phyloP scores from a whole-genome alignment of 140 eudicot genomes.

The Stevia rebaudiana region DNA sequence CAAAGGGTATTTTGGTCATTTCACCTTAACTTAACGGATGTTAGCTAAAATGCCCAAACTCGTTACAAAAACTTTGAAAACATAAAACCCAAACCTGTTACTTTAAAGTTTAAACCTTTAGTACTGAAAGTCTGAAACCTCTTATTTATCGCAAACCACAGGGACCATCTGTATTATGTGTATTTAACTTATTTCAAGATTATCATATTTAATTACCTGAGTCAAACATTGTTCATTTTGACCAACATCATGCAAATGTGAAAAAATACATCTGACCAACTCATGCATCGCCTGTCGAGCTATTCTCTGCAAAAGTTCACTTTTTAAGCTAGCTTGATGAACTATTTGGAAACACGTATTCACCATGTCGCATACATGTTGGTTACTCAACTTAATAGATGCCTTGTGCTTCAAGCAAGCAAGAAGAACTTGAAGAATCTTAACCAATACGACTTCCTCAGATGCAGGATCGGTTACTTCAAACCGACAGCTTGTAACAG shows the following conservation, averaged over 20 bases:
- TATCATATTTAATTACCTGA: conserved; percentile 20
- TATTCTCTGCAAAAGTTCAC: conserved; percentile 70
- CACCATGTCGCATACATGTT: conserved; percentile 78
- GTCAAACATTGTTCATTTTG: background rate
- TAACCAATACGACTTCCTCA: conserved; percentile 77
- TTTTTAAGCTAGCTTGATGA: conserved; percentile 70
- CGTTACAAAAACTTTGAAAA: too few relatives aligned
- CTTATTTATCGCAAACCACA: too few relatives aligned
- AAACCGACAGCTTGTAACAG: conserved; percentile 75
- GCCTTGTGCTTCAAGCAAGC: conserved; percentile 76
- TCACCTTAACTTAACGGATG: too few relatives aligned
- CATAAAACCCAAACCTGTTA: too few relatives aligned
- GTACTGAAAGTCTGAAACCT: too few relatives aligned
- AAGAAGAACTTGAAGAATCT: conserved; percentile 72
- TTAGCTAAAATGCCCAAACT: too few relatives aligned
- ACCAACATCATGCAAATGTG: conserved; percentile 53
- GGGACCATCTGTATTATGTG: too few relatives aligned
- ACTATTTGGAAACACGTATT: conserved; percentile 75
- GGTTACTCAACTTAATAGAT: conserved; percentile 63
- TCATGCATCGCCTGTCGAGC: conserved; percentile 83
- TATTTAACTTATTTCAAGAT: too few relatives aligned
- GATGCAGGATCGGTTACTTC: conserved; percentile 92
- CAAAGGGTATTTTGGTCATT: too few relatives aligned
- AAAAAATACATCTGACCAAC: conserved; percentile 65
- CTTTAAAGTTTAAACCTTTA: too few relatives aligned